Base-by-base conservation (phyloP, 768 basidiomycete genomes). In the Suillus hirtellus region DNA sequence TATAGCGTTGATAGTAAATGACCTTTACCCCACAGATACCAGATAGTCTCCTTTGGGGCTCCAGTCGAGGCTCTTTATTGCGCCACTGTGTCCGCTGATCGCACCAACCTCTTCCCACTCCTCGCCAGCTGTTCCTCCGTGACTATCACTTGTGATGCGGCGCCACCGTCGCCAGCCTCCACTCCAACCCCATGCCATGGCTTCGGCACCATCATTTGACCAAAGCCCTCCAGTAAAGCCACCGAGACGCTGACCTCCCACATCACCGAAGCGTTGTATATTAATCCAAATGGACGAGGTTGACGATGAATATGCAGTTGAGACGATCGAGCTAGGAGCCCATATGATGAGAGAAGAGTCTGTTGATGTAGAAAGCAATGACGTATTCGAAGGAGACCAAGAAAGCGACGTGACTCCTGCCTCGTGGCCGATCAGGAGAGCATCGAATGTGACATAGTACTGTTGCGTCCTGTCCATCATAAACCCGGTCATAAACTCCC, bases 341-440 rank as follows among this genome's bases (percentile, higher is more conserved):
- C 97, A 99, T 60, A 99, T 76, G 64, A 99, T 99, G 34, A 99
- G 73, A 9, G 96, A 98, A 21, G 96, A 96, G 75, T 99, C 97
- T 1, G 93, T 90, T 1, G 97, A 96, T 6, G 94, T 90, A 12
- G 95, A 96, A n/a, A 99, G 80, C 7, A 99, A 82, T 0, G 86
- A 88, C 1, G 64, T 42, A 15, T 61, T 44, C 27, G 71, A 70
- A 1, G 89, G 86, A 12, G 89, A 82, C 95, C 96, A 99, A 40
- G 87, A 79, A n/a, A 99, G 73, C 38, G 89, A 91, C 0, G 96
- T 97, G 34, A 99, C 80, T 34, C 92, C 92, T 7, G 90, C 91
- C 78, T 99, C 97, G 70, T 99, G 97, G n/a, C 97, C 96, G 27
- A 99, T 79, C 21, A 99, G 83, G 11, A 99, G 85, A 1, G 97